Evolutionary conservation across 768 basidiomycete species (phyloP).

Genomic region (Tricholoma saponaceum): DNA sequence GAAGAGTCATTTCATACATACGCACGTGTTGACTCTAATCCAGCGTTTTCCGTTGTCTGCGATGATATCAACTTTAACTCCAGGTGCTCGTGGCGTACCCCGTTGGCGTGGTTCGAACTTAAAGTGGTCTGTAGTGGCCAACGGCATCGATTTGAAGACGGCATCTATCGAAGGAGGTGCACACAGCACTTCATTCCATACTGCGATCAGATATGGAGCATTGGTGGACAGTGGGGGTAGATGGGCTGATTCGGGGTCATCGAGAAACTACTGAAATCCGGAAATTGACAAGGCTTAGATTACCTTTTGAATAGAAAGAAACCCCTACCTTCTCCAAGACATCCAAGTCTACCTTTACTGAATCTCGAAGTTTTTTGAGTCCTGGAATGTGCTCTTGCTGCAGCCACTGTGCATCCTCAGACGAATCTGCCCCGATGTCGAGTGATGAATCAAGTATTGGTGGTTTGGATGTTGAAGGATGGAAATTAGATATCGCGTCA

Average conservation of each 20-base stretch:
- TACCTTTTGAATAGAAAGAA: not conserved
- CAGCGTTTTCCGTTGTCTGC: conserved; percentile 70
- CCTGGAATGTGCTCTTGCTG: conserved; percentile 42
- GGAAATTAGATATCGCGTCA: conserved; percentile 32
- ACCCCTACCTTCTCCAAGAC: conserved; percentile 38
- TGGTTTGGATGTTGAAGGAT: conserved; percentile 31
- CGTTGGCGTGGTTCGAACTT: conserved; percentile 14
- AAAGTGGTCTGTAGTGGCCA: conserved; percentile 9
- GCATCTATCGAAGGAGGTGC: conserved; percentile 54
- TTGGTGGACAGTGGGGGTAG: conserved; percentile 64
- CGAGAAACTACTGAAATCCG: conserved; percentile 58
- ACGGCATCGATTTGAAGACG: conserved; percentile 52
- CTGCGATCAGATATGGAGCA: conserved; percentile 74
- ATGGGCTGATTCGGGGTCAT: conserved; percentile 38
- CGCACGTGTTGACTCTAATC: conserved; percentile 88
- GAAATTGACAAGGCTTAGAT: not conserved
- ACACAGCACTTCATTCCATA: conserved; percentile 74
- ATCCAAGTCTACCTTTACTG: conserved; percentile 41
- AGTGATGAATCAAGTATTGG: conserved; percentile 46
- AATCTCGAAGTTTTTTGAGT: conserved; percentile 41
- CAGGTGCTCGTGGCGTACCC: conserved; percentile 22
- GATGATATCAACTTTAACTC: conserved; percentile 78
- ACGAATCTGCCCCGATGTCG: conserved; percentile 24
- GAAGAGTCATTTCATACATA: conserved; percentile 12
- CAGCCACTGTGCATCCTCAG: conserved; percentile 38